Evolutionary conservation across 176 grass and related monocot species (phyloP).

Genomic region (Raddia guianensis): DNA sequence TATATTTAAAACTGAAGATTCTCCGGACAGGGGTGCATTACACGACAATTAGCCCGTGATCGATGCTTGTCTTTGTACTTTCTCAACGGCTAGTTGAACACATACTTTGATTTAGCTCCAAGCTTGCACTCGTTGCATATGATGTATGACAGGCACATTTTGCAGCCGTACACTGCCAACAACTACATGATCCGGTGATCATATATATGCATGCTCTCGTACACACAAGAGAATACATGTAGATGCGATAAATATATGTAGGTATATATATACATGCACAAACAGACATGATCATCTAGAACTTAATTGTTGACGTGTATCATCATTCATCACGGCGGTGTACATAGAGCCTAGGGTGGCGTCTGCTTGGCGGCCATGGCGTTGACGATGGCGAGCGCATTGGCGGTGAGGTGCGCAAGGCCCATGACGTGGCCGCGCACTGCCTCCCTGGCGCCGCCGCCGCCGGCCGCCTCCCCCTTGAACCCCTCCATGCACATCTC

Average conservation of each 20-base stretch:
- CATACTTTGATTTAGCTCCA: no score
- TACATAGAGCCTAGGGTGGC: not conserved
- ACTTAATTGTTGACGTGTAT: no score
- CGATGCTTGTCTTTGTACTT: not conserved
- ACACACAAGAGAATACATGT: not conserved
- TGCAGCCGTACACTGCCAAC: not conserved
- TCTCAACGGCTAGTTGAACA: not conserved
- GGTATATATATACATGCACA: not conserved
- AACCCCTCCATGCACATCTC: conserved; percentile 80
- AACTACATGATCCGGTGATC: not conserved
- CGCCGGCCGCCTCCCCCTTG: conserved; percentile 22
- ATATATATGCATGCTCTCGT: no score
- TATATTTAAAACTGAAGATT: not conserved
- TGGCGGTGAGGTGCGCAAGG: conserved; percentile 56
- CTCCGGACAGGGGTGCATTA: not conserved
- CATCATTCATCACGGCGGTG: no score
- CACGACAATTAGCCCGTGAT: conserved; percentile 24
- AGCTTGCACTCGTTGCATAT: no score
- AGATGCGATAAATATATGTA: not conserved
- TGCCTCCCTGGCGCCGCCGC: conserved; percentile 35
- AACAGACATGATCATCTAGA: no score
- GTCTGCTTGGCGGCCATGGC: conserved; percentile 48
- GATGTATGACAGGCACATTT: not conserved
- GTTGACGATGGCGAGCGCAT: conserved; percentile 64
- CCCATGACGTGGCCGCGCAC: conserved; percentile 48